phyloP scores from a whole-genome alignment of 169 alveolate species.

The Cyclospora cayetanensis region DNA sequence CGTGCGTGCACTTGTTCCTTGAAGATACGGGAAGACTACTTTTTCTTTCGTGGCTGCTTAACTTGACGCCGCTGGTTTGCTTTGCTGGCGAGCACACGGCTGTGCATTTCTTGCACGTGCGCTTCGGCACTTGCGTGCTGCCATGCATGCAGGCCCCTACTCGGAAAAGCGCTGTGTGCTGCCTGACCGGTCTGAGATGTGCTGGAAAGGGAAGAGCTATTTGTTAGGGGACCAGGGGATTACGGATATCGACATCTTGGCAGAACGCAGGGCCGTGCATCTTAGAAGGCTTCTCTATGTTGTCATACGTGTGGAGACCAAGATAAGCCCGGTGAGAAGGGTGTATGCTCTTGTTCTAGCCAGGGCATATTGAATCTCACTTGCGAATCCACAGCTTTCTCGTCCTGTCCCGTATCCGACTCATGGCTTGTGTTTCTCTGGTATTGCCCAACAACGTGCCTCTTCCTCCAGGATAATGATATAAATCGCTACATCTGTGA shows the following conservation, averaged over 20 bases:
- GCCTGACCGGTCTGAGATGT: not conserved
- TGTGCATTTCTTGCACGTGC: not conserved
- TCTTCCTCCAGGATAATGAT: too few species aligned
- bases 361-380: too few species aligned
- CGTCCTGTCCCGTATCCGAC: too few species aligned
- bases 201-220: not conserved
- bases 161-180: not conserved
- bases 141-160: not conserved
- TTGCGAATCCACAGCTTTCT: too few species aligned
- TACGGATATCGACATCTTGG: not conserved
- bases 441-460: too few species aligned
- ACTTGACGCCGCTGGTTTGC: not conserved
- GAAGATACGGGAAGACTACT: too few species aligned
- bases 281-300: not conserved
- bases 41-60: not conserved
- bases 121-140: not conserved
- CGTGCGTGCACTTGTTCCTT: too few species aligned
- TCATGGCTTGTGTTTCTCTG: too few species aligned
- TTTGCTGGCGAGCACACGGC: slow-evolving; percentile 29
- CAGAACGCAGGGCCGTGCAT: not conserved
- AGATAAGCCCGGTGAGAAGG: not conserved
- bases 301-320: not conserved
- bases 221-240: not conserved
- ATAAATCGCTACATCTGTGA: too few species aligned
- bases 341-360: too few species aligned